Conservation (phyloP, 768 basidiomycete genomes). For the Leucocoprinus birnbaumii region DNA sequence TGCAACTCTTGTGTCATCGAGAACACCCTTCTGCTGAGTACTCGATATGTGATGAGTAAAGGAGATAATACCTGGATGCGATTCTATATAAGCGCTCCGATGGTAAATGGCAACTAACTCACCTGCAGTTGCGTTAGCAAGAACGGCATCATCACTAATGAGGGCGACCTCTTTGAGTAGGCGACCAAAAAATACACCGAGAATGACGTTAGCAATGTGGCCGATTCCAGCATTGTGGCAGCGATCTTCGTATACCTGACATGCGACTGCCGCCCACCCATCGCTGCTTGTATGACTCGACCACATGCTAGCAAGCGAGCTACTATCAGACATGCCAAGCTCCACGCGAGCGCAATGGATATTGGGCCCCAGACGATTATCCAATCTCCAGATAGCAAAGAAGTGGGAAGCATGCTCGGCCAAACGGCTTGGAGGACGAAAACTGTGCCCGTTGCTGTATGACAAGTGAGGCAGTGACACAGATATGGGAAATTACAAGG, state of each 20-base stretch:
- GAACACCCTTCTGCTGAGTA: not conserved
- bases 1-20: not conserved
- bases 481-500: not conserved
- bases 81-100: not conserved
- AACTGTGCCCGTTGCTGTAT: not conserved
- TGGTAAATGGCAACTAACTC: not conserved
- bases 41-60: conserved; percentile 3
- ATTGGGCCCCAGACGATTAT: not conserved
- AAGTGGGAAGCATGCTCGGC: not conserved
- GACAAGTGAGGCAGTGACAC: too few relatives aligned
- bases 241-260: not conserved
- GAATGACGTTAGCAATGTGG: not conserved
- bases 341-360: not conserved
- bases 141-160: conserved; percentile 5
- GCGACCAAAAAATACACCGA: not conserved
- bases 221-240: not conserved
- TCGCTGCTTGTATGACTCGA: not conserved
- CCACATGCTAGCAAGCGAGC: not conserved
- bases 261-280: not conserved
- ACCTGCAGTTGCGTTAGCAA: conserved; percentile 3
- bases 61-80: not conserved
- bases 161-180: not conserved
- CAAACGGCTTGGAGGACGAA: not conserved
- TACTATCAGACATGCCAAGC: not conserved
- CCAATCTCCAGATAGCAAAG: not conserved